A percentile compares a stretch with the other conserved stretches of the same genome.
Evolutionary conservation across 1,139 yeast genomes (phyloP).

Genomic region (Zygotorulaspora mrakii): DNA sequence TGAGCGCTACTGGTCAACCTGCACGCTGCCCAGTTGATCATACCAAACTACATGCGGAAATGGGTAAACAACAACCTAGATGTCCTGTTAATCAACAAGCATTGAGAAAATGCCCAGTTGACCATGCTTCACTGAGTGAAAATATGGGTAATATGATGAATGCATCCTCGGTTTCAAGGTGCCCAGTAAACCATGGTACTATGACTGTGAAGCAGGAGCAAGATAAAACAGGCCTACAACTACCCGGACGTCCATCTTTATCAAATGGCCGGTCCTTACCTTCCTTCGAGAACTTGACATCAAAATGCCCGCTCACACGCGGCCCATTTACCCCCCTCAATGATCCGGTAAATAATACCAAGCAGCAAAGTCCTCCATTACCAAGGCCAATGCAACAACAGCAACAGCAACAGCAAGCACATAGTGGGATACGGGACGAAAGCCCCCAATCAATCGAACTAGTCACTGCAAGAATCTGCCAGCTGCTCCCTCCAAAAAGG

Average conservation of each 20-base stretch:
- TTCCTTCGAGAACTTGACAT: slow-evolving; percentile 23
- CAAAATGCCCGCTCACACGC: slow-evolving; percentile 27
- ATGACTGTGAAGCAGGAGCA: slow-evolving; percentile 10
- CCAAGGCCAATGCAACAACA: too few species aligned
- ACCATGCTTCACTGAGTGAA: slow-evolving; percentile 12
- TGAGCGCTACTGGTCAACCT: slow-evolving; percentile 2
- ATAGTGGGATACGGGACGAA: slow-evolving; percentile 2
- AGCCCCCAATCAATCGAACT: slow-evolving; percentile 15
- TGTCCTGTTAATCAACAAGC: slow-evolving; percentile 21
- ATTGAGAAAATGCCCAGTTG: slow-evolving; percentile 21
- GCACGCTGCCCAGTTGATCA: slow-evolving; percentile 18
- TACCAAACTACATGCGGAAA: slow-evolving; percentile 2
- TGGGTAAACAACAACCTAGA: slow-evolving; percentile 17
- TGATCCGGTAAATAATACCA: slow-evolving; percentile 2
- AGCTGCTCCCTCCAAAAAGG: slow-evolving; percentile 41
- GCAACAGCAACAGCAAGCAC: slow-evolving; percentile 8
- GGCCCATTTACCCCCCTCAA: slow-evolving; percentile 14
- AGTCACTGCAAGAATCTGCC: slow-evolving; percentile 20
- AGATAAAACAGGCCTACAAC: neutral
- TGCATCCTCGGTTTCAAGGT: slow-evolving; percentile 5
- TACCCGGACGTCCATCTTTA: slow-evolving; percentile 14
- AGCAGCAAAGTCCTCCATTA: slow-evolving; percentile 10
- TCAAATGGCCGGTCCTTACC: slow-evolving; percentile 15
- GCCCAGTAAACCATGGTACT: slow-evolving; percentile 13
- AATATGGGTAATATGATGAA: neutral